These are phyloP conservation scores for Podospora anserina DNA, from an alignment of 495 filamentous ascomycete genomes.

Conservation along the genomic window DNA sequence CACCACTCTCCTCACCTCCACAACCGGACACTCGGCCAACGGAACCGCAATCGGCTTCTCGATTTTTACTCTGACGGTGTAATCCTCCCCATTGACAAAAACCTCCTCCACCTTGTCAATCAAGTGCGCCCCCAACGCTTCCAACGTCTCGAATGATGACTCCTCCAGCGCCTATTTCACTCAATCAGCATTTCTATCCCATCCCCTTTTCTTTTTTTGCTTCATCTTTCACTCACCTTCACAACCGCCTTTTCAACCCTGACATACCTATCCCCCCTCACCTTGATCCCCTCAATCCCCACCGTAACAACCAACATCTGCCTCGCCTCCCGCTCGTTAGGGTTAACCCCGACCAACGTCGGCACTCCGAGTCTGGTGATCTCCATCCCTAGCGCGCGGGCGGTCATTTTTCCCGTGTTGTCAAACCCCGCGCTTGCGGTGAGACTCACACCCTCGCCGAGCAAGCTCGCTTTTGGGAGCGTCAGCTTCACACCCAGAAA, in stretches of 20 bases:
- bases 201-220: background rate
- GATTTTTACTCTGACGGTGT: conserved; percentile 49
- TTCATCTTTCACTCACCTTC: conserved; percentile 37
- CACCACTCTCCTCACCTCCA: conserved; percentile 42
- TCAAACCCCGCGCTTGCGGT: conserved; percentile 38
- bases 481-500: conserved; percentile 39
- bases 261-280: conserved; percentile 41
- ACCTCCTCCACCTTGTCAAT: conserved; percentile 37
- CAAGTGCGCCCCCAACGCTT: conserved; percentile 52
- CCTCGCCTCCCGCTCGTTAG: conserved; percentile 54
- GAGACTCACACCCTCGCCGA: conserved; percentile 47
- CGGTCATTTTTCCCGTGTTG: conserved; percentile 24
- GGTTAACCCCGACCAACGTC: conserved; percentile 59
- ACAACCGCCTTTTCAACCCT: conserved; percentile 49
- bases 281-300: conserved; percentile 47
- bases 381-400: conserved; percentile 34
- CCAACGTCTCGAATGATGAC: conserved; percentile 61
- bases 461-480: conserved; percentile 53
- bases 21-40: conserved; percentile 54
- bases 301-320: conserved; percentile 57
- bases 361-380: conserved; percentile 48
- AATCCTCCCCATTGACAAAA: conserved; percentile 18
- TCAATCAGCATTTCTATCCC: conserved; percentile 16
- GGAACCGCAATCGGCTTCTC: conserved; percentile 59
- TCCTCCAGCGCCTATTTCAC: conserved; percentile 47